Evolutionary conservation across 441 rosid genomes (phyloP).

Genomic region (Kokia cookei): DNA sequence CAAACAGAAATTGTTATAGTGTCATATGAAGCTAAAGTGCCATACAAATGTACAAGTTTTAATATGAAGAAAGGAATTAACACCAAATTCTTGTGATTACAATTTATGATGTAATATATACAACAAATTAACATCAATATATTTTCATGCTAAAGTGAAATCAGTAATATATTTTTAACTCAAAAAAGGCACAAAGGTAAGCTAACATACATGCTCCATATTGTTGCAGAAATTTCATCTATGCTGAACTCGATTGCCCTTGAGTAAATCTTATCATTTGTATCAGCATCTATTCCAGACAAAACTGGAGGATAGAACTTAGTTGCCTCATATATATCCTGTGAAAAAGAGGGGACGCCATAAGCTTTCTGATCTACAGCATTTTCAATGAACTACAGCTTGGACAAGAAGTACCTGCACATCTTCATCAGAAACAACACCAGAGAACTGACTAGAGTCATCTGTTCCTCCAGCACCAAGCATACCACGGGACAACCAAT

Average conservation of each 20-base stretch:
- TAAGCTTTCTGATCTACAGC: slow-evolving; percentile 13
- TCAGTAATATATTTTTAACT: not conserved
- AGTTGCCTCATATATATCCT: slow-evolving; percentile 96
- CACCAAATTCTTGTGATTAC: not conserved
- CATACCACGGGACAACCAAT: slow-evolving; percentile 98
- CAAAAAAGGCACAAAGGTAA: not conserved
- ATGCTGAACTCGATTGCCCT: slow-evolving; percentile 54
- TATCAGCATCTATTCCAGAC: slow-evolving; percentile 35
- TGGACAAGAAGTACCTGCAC: slow-evolving; percentile 57
- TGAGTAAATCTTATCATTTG: slow-evolving; percentile 43
- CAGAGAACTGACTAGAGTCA: slow-evolving; percentile 90
- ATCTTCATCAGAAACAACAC: slow-evolving; percentile 92
- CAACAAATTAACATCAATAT: not conserved
- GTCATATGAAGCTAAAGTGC: not conserved
- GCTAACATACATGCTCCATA: slow-evolving; percentile 47
- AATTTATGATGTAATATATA: not conserved
- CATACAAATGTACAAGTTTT: not conserved
- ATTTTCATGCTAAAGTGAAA: not conserved
- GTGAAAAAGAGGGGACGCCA: slow-evolving; percentile 17
- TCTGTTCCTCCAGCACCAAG: slow-evolving; percentile 99
- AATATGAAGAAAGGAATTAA: not conserved
- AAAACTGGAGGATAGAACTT: slow-evolving; percentile 57
- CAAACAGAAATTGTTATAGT: not conserved
- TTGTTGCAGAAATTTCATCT: slow-evolving; percentile 42
- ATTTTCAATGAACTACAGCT: slow-evolving; percentile 13